These are phyloP conservation scores for Asterophora lycoperdoides DNA, from an alignment of 768 basidiomycete species.

Conservation along the genomic window DNA sequence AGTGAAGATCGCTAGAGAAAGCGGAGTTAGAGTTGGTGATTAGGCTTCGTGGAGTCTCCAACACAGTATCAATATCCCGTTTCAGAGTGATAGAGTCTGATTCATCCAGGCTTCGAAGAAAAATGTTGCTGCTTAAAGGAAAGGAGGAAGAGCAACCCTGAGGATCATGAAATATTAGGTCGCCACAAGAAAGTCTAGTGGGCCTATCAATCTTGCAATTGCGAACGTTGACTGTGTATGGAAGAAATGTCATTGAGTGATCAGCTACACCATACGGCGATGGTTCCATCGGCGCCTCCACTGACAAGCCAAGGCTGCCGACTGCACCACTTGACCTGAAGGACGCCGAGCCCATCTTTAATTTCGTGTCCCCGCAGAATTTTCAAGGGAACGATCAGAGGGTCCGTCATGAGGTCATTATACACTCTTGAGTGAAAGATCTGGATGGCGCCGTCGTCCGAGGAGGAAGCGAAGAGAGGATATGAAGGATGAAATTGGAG, in stretches of 20 bases:
- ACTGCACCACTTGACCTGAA: conserved; percentile 86
- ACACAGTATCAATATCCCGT: not conserved
- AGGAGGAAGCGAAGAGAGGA: conserved; percentile 93
- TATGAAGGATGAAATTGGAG: conserved; percentile 92
- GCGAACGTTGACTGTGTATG: not conserved
- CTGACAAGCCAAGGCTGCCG: conserved; percentile 91
- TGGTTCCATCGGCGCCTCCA: conserved; percentile 88
- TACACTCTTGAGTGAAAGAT: conserved; percentile 95
- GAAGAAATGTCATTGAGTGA: conserved; percentile 10
- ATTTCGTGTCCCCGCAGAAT: conserved; percentile 90
- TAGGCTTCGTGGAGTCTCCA: conserved; percentile 1
- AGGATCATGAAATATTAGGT: conserved; percentile 3
- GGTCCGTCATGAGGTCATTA: conserved; percentile 94
- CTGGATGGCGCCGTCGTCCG: conserved; percentile 96
- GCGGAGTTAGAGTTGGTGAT: conserved; percentile 7
- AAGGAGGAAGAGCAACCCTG: conserved; percentile 3
- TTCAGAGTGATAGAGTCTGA: too few relatives aligned
- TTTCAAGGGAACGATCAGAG: conserved; percentile 95
- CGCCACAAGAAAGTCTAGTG: not conserved
- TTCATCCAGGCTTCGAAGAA: too few relatives aligned
- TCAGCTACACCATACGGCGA: conserved; percentile 84
- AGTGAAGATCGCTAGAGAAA: conserved; percentile 3
- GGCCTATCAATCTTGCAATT: not conserved
- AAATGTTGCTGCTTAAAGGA: not conserved
- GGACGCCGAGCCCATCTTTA: conserved; percentile 82